phyloP scores from a whole-genome alignment of 306 rosid species.

The Lathyrus sativus region DNA sequence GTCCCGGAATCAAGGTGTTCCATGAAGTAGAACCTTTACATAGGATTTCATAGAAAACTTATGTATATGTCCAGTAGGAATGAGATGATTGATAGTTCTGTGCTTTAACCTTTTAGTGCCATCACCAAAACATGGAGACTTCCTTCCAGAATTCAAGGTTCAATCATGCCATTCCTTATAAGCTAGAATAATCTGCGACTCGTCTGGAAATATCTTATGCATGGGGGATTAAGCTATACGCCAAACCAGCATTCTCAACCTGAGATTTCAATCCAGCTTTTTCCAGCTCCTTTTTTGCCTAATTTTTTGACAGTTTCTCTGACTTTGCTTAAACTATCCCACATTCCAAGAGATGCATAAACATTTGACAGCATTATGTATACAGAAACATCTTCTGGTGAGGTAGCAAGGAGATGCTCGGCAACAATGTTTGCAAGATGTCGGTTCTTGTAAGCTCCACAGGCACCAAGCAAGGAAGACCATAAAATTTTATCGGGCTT shows the following conservation, averaged over 20 bases:
- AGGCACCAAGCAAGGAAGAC: conserved; percentile 77
- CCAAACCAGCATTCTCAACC: conserved; percentile 48
- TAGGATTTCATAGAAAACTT: conserved; percentile 53
- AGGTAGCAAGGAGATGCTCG: conserved; percentile 55
- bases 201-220: conserved; percentile 13
- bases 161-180: conserved; percentile 3
- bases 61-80: conserved; percentile 72
- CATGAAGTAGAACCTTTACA: conserved; percentile 56
- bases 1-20: conserved; percentile 65
- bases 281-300: conserved; percentile 70
- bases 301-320: conserved; percentile 59
- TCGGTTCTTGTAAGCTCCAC: conserved; percentile 62
- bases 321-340: conserved; percentile 67
- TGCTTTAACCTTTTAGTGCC: neutral
- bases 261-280: conserved; percentile 84
- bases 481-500: conserved; percentile 66
- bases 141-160: conserved; percentile 35
- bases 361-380: conserved; percentile 75
- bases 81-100: conserved; percentile 9
- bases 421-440: conserved; percentile 62
- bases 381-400: conserved; percentile 68
- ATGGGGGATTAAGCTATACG: conserved; percentile 14
- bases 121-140: conserved; percentile 29
- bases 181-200: conserved; percentile 15
- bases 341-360: conserved; percentile 75